phyloP scores from a whole-genome alignment of 2,329 filamentous ascomycete genomes.

The Alternaria triticina region DNA sequence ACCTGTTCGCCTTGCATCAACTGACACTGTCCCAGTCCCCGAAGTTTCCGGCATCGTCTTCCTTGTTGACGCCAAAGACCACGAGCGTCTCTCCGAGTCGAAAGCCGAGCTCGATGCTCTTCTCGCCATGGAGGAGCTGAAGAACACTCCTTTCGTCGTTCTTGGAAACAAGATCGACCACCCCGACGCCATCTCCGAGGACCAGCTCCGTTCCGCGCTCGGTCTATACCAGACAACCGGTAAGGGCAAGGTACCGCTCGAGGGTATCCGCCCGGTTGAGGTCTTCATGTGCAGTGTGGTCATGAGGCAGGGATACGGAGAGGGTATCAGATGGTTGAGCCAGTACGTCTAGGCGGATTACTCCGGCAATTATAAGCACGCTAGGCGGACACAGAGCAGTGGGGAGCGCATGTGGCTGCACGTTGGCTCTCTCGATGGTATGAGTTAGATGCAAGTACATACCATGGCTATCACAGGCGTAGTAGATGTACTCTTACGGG shows the following conservation, averaged over 20 bases:
- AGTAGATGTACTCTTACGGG: slow-evolving; percentile 15
- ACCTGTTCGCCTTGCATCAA: background rate
- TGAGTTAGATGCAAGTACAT: slow-evolving; percentile 5
- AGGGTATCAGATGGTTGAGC: slow-evolving; percentile 52
- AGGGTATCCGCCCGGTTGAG: slow-evolving; percentile 69
- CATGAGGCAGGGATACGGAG: slow-evolving; percentile 78
- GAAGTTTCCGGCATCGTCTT: slow-evolving; percentile 80
- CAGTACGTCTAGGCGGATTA: slow-evolving; percentile 45
- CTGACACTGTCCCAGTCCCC: slow-evolving; percentile 35
- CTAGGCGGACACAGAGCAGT: background rate
- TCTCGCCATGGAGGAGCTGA: slow-evolving; percentile 93
- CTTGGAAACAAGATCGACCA: slow-evolving; percentile 99
- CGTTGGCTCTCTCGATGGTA: background rate
- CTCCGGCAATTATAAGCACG: background rate
- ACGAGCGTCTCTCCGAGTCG: slow-evolving; percentile 90
- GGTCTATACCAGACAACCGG: slow-evolving; percentile 77
- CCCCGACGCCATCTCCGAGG: slow-evolving; percentile 92
- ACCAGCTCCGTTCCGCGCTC: slow-evolving; percentile 89
- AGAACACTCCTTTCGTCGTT: slow-evolving; percentile 94
- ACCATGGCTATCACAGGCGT: slow-evolving; percentile 14
- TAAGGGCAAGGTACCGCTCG: slow-evolving; percentile 48
- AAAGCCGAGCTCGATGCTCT: slow-evolving; percentile 96
- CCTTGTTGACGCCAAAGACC: slow-evolving; percentile 96
- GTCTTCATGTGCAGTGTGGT: slow-evolving; percentile 98
- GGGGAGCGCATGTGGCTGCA: background rate